Evolutionary conservation across 805 yeast genomes (phyloP).

Genomic region (Lachancea fermentati): DNA sequence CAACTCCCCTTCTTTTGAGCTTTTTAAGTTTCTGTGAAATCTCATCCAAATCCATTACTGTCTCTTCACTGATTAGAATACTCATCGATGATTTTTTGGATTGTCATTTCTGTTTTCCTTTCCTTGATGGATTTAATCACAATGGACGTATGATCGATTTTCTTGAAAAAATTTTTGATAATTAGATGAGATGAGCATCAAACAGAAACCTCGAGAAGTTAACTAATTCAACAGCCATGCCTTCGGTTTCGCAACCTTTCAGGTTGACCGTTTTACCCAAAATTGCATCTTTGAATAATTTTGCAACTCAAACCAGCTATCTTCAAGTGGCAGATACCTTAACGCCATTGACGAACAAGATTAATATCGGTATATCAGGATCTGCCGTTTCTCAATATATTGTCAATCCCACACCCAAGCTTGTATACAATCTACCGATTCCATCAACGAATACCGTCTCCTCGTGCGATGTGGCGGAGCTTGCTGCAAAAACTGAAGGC

Average conservation of each 20-base stretch:
- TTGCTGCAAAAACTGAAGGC: slow-evolving; percentile 7
- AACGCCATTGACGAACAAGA: slow-evolving; percentile 21
- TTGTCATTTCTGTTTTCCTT: neutral
- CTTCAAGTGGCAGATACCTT: slow-evolving; percentile 25
- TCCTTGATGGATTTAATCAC: too few species aligned
- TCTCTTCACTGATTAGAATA: neutral
- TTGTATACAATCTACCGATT: slow-evolving; percentile 28
- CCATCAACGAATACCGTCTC: slow-evolving; percentile 32
- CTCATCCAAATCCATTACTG: slow-evolving; percentile 11
- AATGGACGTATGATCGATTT: too few species aligned
- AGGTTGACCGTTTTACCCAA: slow-evolving; percentile 31
- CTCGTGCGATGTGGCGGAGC: slow-evolving; percentile 26
- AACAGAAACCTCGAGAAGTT: neutral
- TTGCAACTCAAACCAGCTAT: slow-evolving; percentile 18
- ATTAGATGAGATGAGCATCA: slow-evolving; percentile 8
- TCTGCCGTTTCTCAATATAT: slow-evolving; percentile 32
- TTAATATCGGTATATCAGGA: slow-evolving; percentile 33
- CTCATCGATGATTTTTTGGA: too few species aligned
- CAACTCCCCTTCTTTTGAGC: slow-evolving; percentile 16
- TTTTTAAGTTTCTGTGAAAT: slow-evolving; percentile 14
- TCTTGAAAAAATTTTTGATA: slow-evolving; percentile 3
- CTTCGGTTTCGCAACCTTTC: slow-evolving; percentile 33
- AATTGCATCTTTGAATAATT: slow-evolving; percentile 25
- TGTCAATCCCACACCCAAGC: slow-evolving; percentile 33
- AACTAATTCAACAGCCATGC: slow-evolving; percentile 15